A percentile compares a stretch with the other conserved stretches of the same genome.
Conservation (phyloP, 2,329 filamentous ascomycete genomes). For the Sclerotiophoma versabilis region DNA sequence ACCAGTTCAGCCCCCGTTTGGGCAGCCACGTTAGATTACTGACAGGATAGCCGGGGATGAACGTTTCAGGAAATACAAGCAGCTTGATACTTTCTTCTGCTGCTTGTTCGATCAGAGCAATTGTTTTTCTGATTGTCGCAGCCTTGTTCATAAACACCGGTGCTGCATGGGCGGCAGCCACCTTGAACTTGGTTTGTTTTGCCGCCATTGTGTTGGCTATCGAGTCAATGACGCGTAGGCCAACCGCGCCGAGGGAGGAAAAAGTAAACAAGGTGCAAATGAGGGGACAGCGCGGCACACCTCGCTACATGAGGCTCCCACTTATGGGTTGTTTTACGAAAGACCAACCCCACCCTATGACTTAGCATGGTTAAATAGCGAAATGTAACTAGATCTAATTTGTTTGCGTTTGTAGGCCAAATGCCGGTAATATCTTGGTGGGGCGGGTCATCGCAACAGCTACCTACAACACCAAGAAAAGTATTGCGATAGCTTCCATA, state of each 20-base stretch:
- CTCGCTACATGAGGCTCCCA: background rate
- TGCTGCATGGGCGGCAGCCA: slow-evolving; percentile 47
- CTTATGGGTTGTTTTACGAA: too few relatives aligned
- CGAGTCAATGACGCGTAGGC: background rate
- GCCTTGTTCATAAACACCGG: slow-evolving; percentile 50
- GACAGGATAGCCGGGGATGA: slow-evolving; percentile 48
- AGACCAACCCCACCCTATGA: too few relatives aligned
- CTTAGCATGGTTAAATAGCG: too few relatives aligned
- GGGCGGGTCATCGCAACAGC: too few relatives aligned
- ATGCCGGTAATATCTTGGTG: too few relatives aligned
- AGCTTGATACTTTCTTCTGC: slow-evolving; percentile 39
- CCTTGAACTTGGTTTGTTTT: slow-evolving; percentile 42
- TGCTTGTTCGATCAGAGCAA: slow-evolving; percentile 45
- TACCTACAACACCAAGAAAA: too few relatives aligned
- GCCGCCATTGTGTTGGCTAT: slow-evolving; percentile 21
- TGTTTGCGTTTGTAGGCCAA: too few relatives aligned
- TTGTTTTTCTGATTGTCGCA: slow-evolving; percentile 43
- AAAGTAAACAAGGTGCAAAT: background rate
- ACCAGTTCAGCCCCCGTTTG: background rate
- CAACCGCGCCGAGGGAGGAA: background rate
- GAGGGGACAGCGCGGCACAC: background rate
- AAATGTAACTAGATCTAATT: too few relatives aligned
- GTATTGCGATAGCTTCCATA: too few relatives aligned
- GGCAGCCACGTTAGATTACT: slow-evolving; percentile 8
- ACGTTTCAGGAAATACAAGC: slow-evolving; percentile 48